Evolutionary conservation across 176 grass and related monocot genomes (phyloP).

Genomic region (Cocos nucifera): DNA sequence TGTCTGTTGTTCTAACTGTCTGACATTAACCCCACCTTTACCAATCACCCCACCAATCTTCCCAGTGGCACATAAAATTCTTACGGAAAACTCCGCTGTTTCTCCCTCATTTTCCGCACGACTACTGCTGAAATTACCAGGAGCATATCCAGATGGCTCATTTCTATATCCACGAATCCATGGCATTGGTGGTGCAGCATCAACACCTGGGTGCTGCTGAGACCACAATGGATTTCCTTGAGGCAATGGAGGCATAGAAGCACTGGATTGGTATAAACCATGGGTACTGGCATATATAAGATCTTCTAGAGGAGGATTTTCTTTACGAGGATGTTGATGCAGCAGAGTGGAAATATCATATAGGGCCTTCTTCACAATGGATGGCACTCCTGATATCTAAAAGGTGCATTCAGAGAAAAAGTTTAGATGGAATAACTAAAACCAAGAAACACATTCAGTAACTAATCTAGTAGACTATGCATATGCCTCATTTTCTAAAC

Average conservation of each 20-base stretch:
- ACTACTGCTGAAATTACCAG: constrained; percentile 22
- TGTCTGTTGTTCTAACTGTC: constrained; percentile 80
- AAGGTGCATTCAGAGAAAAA: not conserved
- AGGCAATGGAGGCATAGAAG: constrained; percentile 26
- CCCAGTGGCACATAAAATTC: constrained; percentile 66
- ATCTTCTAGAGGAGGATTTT: constrained; percentile 81
- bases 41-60: constrained; percentile 87
- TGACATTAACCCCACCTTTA: constrained; percentile 65
- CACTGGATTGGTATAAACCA: constrained; percentile 30
- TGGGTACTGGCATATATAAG: constrained; percentile 84
- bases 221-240: constrained; percentile 39
- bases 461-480: too few relatives aligned
- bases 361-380: constrained; percentile 78
- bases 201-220: constrained; percentile 29
- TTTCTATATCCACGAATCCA: constrained; percentile 58
- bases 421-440: too few relatives aligned
- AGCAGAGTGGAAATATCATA: constrained; percentile 81
- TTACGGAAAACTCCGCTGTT: constrained; percentile 53
- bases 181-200: constrained; percentile 31
- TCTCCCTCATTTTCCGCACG: not conserved
- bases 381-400: constrained; percentile 78
- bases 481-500: not conserved
- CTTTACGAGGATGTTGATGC: constrained; percentile 86
- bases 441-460: too few relatives aligned
- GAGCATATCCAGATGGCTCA: constrained; percentile 36